phyloP scores from a whole-genome alignment of 805 yeast species.

The Candida nemodendra region DNA sequence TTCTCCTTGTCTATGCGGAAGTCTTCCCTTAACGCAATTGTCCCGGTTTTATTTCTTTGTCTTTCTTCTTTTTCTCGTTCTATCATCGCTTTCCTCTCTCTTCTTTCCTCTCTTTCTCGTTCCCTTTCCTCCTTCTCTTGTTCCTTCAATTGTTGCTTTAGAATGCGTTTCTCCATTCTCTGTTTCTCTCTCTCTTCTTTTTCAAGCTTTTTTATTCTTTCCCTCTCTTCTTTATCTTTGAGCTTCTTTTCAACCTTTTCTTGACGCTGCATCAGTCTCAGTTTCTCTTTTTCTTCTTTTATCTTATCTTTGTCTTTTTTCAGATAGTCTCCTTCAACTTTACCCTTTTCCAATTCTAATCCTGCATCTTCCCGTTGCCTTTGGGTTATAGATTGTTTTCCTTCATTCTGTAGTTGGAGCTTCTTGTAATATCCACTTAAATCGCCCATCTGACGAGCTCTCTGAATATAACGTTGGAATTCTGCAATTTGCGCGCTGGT shows the following conservation, averaged over 20 bases:
- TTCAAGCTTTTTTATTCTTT: slow-evolving; percentile 17
- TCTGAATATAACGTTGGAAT: slow-evolving; percentile 77
- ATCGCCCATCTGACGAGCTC: slow-evolving; percentile 74
- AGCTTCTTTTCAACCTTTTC: slow-evolving; percentile 23
- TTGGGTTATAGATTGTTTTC: slow-evolving; percentile 8
- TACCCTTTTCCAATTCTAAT: slow-evolving; percentile 6
- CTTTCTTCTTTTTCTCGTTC: slow-evolving; percentile 18
- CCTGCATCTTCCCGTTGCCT: slow-evolving; percentile 13
- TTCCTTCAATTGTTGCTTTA: slow-evolving; percentile 25
- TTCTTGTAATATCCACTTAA: slow-evolving; percentile 27
- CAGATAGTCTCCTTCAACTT: slow-evolving; percentile 13
- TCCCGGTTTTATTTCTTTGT: slow-evolving; percentile 13
- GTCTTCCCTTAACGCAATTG: slow-evolving; percentile 16
- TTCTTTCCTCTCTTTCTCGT: slow-evolving; percentile 20
- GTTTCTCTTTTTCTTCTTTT: slow-evolving; percentile 23
- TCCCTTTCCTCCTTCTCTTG: slow-evolving; percentile 21
- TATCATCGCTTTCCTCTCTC: slow-evolving; percentile 16
- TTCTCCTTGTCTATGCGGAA: slow-evolving; percentile 16
- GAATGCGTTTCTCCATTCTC: slow-evolving; percentile 23
- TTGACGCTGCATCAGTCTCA: slow-evolving; percentile 17
- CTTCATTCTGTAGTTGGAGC: slow-evolving; percentile 20
- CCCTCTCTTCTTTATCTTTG: slow-evolving; percentile 22
- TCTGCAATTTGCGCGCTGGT: slow-evolving; percentile 65
- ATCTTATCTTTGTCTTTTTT: slow-evolving; percentile 18
- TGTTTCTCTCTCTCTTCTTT: slow-evolving; percentile 25